Percentiles rank a stretch among this genome's conserved stretches.
Conservation (phyloP, 2,329 filamentous ascomycete species). For the Aspergillus clavatus region DNA sequence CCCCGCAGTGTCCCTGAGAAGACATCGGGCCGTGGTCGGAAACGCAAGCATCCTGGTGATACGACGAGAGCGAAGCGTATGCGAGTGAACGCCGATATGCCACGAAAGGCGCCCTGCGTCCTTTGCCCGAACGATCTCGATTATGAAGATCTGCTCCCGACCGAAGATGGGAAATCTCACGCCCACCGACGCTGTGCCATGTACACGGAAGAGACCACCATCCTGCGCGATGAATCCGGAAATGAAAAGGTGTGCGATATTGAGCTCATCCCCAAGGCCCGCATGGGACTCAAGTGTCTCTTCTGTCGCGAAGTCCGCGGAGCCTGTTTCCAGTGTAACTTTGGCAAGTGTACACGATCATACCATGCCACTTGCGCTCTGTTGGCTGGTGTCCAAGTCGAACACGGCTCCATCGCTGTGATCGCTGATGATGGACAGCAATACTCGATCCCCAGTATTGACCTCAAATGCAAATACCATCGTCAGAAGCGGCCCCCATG, state of each 20-base stretch:
- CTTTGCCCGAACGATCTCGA: constrained; percentile 88
- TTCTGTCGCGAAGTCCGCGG: constrained; percentile 92
- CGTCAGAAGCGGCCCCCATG: constrained; percentile 80
- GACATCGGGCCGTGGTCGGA: constrained; percentile 56
- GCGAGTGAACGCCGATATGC: constrained; percentile 66
- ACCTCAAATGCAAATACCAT: constrained; percentile 93
- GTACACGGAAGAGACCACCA: constrained; percentile 88
- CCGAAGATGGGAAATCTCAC: constrained; percentile 73
- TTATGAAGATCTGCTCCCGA: constrained; percentile 74
- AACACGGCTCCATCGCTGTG: constrained; percentile 77
- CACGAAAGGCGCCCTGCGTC: constrained; percentile 74
- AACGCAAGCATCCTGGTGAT: constrained; percentile 61
- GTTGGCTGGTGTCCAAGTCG: constrained; percentile 85
- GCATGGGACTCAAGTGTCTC: constrained; percentile 86
- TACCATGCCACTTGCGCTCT: constrained; percentile 95
- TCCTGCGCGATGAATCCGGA: constrained; percentile 64
- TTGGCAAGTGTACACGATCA: constrained; percentile 86
- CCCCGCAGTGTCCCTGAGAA: constrained; percentile 69
- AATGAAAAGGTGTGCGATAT: constrained; percentile 73
- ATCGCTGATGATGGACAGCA: constrained; percentile 87
- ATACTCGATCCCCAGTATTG: constrained; percentile 85
- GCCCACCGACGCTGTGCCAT: constrained; percentile 85
- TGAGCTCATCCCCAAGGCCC: constrained; percentile 75
- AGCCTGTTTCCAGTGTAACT: constrained; percentile 95
- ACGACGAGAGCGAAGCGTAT: constrained; percentile 70